Base-by-base conservation (phyloP, 2,329 filamentous ascomycete genomes). In the Nemania bipapillata region DNA sequence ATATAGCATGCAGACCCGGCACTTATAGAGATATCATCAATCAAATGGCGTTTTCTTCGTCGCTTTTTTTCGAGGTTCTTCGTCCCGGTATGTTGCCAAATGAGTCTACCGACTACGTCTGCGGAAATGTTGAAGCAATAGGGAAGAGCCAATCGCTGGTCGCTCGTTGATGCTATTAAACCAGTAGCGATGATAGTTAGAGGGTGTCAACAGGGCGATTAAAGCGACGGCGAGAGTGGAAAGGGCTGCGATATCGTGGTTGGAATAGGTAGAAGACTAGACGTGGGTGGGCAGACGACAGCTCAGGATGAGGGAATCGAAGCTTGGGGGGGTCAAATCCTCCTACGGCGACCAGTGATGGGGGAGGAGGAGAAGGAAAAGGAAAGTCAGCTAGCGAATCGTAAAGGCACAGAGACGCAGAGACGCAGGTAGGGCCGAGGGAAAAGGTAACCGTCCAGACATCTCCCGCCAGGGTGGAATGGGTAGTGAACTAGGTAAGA, bases 271-370 rank as follows among this genome's bases (percentile, higher is more conserved):
- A 55, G 42, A 56, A 55, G 49, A 50, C n/a, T 37, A 12, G 54
- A 22, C 61, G 54, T 59, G 47, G 12, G 37, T 59, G 42, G 62
- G n/a, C 63, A 42, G 45, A 22, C 17, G 56, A 22, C 45, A 53
- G 12, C 12, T 50, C 17, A 22, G 47, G 47, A 24, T 32, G 68
- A 59, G 28, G 57, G 55, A 59, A 30, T 66, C 69, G 59, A 62
- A 45, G 40, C 37, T 64, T 61, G 65, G 68, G 65, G 68, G 65
- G 68, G 68, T 62, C 68, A 64, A 60, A 55, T 42, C 28, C 26
- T 57, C 40, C 40, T 20, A 55, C 28, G 66, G 52, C 47, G 42
- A 24, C 53, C 42, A 66, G 57, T 59, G 66, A 57, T 65, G 57
- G 37, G 50, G 49, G 62, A 58, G 50, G 32, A 58, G n/a, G 37